These are phyloP conservation scores for Phialophora verrucosa DNA, from an alignment of 2,329 filamentous ascomycete species.

Conservation along the genomic window DNA sequence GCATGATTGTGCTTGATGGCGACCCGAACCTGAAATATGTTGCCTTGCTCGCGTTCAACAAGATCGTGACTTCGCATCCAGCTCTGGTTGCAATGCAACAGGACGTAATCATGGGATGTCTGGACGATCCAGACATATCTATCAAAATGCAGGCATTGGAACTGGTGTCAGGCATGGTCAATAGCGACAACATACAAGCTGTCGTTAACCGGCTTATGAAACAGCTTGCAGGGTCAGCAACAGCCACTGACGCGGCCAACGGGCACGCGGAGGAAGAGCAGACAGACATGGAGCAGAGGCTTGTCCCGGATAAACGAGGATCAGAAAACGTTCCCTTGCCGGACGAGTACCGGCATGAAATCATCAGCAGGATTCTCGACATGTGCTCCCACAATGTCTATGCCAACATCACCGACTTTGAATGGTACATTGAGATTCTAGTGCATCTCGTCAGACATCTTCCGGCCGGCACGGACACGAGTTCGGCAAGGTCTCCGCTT, in stretches of 20 bases:
- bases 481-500: slow-evolving; percentile 34
- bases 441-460: slow-evolving; percentile 68
- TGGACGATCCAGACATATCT: slow-evolving; percentile 93
- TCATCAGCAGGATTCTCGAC: slow-evolving; percentile 79
- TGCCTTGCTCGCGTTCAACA: slow-evolving; percentile 90
- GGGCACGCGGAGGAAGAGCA: slow-evolving; percentile 49
- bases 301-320: slow-evolving; percentile 61
- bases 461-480: slow-evolving; percentile 25
- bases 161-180: slow-evolving; percentile 92
- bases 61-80: slow-evolving; percentile 87
- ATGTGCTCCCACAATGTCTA: slow-evolving; percentile 94
- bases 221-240: slow-evolving; percentile 73
- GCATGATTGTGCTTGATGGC: slow-evolving; percentile 91
- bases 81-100: slow-evolving; percentile 89
- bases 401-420: slow-evolving; percentile 83
- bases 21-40: slow-evolving; percentile 99
- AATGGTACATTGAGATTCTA: slow-evolving; percentile 94
- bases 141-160: slow-evolving; percentile 93
- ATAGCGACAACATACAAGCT: slow-evolving; percentile 77
- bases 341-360: slow-evolving; percentile 82
- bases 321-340: slow-evolving; percentile 68
- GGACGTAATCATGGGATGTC: slow-evolving; percentile 94
- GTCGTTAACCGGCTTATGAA: slow-evolving; percentile 87
- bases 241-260: slow-evolving; percentile 52
- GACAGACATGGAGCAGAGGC: slow-evolving; percentile 57